Percentiles rank a stretch among this genome's conserved stretches.
Evolutionary conservation across 2,329 filamentous ascomycete species (phyloP).

Genomic region (Cytospora mali): DNA sequence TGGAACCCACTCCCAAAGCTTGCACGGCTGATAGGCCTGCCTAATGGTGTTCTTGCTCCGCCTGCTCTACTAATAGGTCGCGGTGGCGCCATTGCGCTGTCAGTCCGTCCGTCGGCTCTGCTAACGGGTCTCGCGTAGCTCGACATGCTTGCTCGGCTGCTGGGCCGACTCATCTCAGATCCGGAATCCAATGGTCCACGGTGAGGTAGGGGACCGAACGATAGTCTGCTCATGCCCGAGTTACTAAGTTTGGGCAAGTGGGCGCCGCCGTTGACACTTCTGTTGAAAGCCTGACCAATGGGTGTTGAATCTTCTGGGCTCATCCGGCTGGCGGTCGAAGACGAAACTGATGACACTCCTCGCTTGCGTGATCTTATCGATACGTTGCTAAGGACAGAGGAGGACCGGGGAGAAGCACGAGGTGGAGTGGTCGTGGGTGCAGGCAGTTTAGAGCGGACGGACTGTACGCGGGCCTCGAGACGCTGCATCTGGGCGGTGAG

Average conservation of each 20-base stretch:
- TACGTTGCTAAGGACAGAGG: constrained; percentile 48
- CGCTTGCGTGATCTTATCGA: constrained; percentile 73
- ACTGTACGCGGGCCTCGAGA: constrained; percentile 90
- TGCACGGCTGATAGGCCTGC: constrained; percentile 64
- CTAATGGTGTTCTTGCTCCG: constrained; percentile 65
- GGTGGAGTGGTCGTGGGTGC: constrained; percentile 79
- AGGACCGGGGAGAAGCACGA: constrained; percentile 71
- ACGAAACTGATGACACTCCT: constrained; percentile 58
- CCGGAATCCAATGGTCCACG: constrained; percentile 49
- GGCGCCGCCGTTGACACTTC: constrained; percentile 38
- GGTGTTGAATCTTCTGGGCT: constrained; percentile 52
- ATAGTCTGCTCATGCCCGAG: constrained; percentile 64
- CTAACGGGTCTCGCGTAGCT: constrained; percentile 58
- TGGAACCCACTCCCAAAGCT: constrained; percentile 68
- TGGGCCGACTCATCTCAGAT: constrained; percentile 63
- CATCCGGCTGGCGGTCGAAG: constrained; percentile 47
- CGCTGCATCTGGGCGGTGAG: constrained; percentile 97
- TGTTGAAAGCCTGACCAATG: constrained; percentile 42
- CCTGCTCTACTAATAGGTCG: constrained; percentile 66
- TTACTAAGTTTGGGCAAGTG: constrained; percentile 63
- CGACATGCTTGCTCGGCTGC: constrained; percentile 69
- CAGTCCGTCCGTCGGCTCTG: constrained; percentile 46
- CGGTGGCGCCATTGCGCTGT: constrained; percentile 50
- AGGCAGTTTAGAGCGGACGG: constrained; percentile 86
- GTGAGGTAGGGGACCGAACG: constrained; percentile 58